These are phyloP conservation scores for Phytophthora fragariae DNA, from an alignment of 352 stramenopile species.

Conservation along the genomic window DNA sequence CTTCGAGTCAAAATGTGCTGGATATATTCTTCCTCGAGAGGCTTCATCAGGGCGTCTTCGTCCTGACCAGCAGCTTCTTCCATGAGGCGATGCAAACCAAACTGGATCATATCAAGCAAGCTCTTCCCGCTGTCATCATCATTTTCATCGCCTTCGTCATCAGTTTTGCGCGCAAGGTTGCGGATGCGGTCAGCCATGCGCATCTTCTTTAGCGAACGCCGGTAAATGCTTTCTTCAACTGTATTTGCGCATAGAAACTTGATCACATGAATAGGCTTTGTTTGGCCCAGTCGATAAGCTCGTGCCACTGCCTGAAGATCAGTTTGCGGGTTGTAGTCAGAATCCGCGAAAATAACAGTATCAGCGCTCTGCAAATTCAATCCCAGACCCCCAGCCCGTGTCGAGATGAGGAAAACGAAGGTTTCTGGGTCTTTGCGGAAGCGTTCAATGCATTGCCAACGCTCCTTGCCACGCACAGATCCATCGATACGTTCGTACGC, in stretches of 20 bases:
- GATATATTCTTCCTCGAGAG: constrained; percentile 68
- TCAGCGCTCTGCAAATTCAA: constrained; percentile 85
- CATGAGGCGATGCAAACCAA: constrained; percentile 77
- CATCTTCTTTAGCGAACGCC: constrained; percentile 72
- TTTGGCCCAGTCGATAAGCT: constrained; percentile 77
- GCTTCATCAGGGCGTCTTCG: constrained; percentile 48
- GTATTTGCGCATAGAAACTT: constrained; percentile 81
- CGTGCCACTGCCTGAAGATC: constrained; percentile 77
- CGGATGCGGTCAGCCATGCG: constrained; percentile 79
- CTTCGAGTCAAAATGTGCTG: constrained; percentile 51
- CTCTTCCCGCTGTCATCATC: constrained; percentile 56
- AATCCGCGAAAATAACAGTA: constrained; percentile 83
- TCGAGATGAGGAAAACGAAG: constrained; percentile 90
- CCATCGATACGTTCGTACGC: constrained; percentile 85
- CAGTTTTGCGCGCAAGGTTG: constrained; percentile 55
- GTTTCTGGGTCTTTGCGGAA: constrained; percentile 88
- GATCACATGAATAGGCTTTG: constrained; percentile 82
- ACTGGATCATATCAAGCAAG: constrained; percentile 78
- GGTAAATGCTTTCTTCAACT: constrained; percentile 85
- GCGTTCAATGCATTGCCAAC: constrained; percentile 84
- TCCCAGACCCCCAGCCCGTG: constrained; percentile 70
- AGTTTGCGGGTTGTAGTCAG: constrained; percentile 82
- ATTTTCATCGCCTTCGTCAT: constrained; percentile 32
- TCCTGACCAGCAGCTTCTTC: constrained; percentile 41
- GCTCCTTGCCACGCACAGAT: constrained; percentile 77